These are phyloP conservation scores for Kwoniella sp. DNA, from an alignment of 768 basidiomycete species.

Conservation along the genomic window DNA sequence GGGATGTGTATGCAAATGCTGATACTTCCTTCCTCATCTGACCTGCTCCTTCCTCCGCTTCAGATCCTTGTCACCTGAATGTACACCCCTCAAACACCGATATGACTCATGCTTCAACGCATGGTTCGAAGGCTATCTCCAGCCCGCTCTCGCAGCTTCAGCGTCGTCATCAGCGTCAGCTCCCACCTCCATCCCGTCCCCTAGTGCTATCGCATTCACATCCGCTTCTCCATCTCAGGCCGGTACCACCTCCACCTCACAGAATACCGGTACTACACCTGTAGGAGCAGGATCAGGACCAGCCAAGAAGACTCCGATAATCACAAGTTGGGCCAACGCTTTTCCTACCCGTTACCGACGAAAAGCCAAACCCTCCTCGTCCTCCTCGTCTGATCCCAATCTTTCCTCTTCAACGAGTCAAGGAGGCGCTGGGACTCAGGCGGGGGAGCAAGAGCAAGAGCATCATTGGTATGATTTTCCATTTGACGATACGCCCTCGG, in stretches of 20 bases:
- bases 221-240: neutral
- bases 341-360: slow-evolving; percentile 20
- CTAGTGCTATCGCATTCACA: slow-evolving; percentile 18
- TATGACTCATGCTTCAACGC: slow-evolving; percentile 96
- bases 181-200: slow-evolving; percentile 2
- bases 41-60: no score
- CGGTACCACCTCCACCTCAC: neutral
- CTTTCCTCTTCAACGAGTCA: neutral
- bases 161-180: slow-evolving; percentile 54
- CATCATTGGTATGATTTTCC: slow-evolving; percentile 14
- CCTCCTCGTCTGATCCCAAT: neutral
- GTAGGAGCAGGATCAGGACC: no score
- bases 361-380: neutral
- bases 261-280: neutral
- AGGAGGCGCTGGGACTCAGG: neutral
- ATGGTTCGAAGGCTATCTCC: slow-evolving; percentile 96
- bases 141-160: slow-evolving; percentile 62
- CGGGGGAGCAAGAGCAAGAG: neutral
- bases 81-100: slow-evolving; percentile 82
- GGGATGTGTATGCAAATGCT: neutral
- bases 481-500: slow-evolving; percentile 4
- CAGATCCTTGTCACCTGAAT: slow-evolving; percentile 73
- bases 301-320: slow-evolving; percentile 7
- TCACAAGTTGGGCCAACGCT: slow-evolving; percentile 26
- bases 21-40: neutral